These are phyloP conservation scores for Tylopilus felleus DNA, from an alignment of 768 basidiomycete species.

Conservation along the genomic window DNA sequence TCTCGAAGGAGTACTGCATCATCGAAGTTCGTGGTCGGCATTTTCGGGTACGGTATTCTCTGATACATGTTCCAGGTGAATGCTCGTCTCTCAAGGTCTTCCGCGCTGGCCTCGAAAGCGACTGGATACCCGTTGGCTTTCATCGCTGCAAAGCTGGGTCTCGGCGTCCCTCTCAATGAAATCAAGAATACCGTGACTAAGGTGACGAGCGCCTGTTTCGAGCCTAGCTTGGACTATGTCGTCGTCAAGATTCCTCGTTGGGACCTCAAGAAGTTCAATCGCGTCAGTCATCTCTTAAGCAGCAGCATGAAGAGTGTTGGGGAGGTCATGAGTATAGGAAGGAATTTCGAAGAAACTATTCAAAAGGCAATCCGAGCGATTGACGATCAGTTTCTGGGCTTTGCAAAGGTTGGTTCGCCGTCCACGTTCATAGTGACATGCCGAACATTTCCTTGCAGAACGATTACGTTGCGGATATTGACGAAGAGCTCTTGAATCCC, in stretches of 20 bases:
- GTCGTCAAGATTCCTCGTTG: slow-evolving; percentile 99
- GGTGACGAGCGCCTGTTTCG: slow-evolving; percentile 95
- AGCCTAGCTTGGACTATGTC: slow-evolving; percentile 94
- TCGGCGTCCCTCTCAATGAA: slow-evolving; percentile 95
- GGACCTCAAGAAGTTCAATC: slow-evolving; percentile 97
- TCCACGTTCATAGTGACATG: not conserved
- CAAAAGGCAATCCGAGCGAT: slow-evolving; percentile 98
- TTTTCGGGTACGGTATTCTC: not conserved
- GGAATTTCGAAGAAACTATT: slow-evolving; percentile 97
- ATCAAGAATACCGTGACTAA: slow-evolving; percentile 98
- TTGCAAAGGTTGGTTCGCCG: slow-evolving; percentile 62
- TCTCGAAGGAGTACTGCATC: slow-evolving; percentile 95
- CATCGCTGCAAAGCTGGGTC: slow-evolving; percentile 96
- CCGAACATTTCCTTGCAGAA: slow-evolving; percentile 48
- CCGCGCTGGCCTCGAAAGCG: slow-evolving; percentile 96
- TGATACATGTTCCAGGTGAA: slow-evolving; percentile 54
- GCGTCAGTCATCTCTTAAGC: slow-evolving; percentile 87
- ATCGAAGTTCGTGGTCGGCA: slow-evolving; percentile 65
- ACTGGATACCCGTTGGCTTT: slow-evolving; percentile 98
- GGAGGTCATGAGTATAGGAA: slow-evolving; percentile 98
- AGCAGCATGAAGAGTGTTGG: slow-evolving; percentile 99
- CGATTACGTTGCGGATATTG: slow-evolving; percentile 84
- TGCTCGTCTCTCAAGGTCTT: slow-evolving; percentile 96
- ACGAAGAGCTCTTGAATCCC: slow-evolving; percentile 89
- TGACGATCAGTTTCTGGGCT: slow-evolving; percentile 92